A percentile compares a stretch with the other conserved stretches of the same genome.
Evolutionary conservation across 75 land plant genomes (phyloP).

Genomic region (Azolla pinnata): DNA sequence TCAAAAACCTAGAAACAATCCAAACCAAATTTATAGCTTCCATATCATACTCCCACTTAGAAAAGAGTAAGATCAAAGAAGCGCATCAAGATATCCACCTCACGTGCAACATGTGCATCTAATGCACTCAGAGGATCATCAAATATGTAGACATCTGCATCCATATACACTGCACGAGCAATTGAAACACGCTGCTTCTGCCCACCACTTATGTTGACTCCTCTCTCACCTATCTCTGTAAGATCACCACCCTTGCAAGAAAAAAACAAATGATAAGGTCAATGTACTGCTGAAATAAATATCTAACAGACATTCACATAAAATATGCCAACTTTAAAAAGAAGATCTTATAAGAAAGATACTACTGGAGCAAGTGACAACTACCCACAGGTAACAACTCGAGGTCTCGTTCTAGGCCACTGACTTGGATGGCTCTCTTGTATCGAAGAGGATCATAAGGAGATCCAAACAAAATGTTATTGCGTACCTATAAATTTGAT

Average conservation of each 20-base stretch:
- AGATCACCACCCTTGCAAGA: constrained; percentile 31
- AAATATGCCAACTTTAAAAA: too few species aligned
- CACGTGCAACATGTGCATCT: constrained; percentile 21
- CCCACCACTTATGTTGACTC: constrained; percentile 40
- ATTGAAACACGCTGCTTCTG: constrained; percentile 39
- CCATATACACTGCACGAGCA: constrained; percentile 30
- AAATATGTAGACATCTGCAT: constrained; percentile 28
- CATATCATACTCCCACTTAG: neutral
- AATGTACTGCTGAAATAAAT: too few species aligned
- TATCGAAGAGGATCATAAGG: constrained; percentile 15
- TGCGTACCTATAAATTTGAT: constrained; percentile 33
- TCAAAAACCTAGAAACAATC: constrained; percentile 62
- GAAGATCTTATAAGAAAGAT: neutral
- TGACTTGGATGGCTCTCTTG: constrained; percentile 17
- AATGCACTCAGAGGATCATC: constrained; percentile 38
- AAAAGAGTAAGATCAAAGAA: neutral
- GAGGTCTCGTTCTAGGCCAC: constrained; percentile 16
- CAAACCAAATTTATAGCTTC: neutral
- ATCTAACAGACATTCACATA: too few species aligned
- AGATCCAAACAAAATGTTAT: constrained; percentile 24
- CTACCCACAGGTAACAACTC: constrained; percentile 38
- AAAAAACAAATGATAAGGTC: neutral
- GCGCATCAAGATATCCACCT: constrained; percentile 8
- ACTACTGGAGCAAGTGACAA: too few species aligned
- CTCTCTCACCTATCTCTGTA: constrained; percentile 39